Conservation (phyloP, 208 protist genomes). For the Wallacemonas sp. region DNA sequence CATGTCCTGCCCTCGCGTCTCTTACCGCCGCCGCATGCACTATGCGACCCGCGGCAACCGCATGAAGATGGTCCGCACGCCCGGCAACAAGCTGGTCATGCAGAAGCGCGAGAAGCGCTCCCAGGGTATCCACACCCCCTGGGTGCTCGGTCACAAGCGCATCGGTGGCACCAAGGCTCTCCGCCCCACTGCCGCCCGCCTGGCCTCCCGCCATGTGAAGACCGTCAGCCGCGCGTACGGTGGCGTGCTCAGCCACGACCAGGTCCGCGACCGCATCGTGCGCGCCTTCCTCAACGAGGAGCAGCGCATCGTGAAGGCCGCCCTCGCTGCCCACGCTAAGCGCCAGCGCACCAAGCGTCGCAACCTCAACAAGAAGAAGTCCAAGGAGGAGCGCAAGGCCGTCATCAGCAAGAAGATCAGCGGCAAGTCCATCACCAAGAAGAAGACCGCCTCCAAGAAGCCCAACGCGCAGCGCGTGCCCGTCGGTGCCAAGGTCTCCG, state of each 20-base stretch:
- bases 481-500: conserved; percentile 69
- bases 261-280: conserved; percentile 96
- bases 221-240: conserved; percentile 97
- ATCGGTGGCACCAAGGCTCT: conserved; percentile 92
- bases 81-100: conserved; percentile 93
- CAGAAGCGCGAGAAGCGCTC: conserved; percentile 96
- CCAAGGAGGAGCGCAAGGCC: conserved; percentile 47
- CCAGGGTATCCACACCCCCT: conserved; percentile 91
- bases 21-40: conserved; percentile 82
- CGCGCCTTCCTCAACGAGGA: conserved; percentile 99
- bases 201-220: conserved; percentile 92
- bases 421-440: conserved; percentile 40
- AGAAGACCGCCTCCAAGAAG: conserved; percentile 41
- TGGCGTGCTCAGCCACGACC: conserved; percentile 94
- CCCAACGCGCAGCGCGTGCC: conserved; percentile 38
- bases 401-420: conserved; percentile 41
- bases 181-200: conserved; percentile 88
- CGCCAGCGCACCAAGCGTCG: conserved; percentile 69
- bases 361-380: conserved; percentile 69
- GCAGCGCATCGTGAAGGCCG: conserved; percentile 98
- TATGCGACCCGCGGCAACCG: conserved; percentile 78
- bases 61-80: conserved; percentile 85
- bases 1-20: conserved; percentile 75
- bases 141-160: conserved; percentile 92
- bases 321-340: conserved; percentile 74